Evolutionary conservation across 2,329 filamentous ascomycete species (phyloP), one percentile per base, ranked within the genome.

Genomic region (Endoconidiophora polonica): DNA sequence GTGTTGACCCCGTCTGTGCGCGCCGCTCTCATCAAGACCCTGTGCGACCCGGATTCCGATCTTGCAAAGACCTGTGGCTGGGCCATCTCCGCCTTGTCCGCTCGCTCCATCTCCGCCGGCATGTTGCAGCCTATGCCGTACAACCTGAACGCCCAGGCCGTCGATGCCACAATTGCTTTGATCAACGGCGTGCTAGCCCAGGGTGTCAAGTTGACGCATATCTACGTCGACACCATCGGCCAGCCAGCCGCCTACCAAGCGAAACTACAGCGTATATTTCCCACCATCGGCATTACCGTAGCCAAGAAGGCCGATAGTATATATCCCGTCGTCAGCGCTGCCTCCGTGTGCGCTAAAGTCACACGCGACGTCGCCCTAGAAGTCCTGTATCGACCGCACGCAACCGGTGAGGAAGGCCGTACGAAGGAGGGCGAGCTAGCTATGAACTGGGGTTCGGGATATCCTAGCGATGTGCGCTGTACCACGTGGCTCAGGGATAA

Each of bases 151-250:
- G 86, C 87, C 3, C 91, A 98, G 65, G 90, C 90, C 16, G 83
- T 91, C 77, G 88, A 94, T 63, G 85, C 90, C 3, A 96, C 90
- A 0, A 77, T 94, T 22, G 76, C 76, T 38, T 71, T 98, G 48
- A 90, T 96, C 59, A 71, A 77, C 50, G 79, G 79, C 36, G 83
- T 94, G 3, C 73, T 91, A 36, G 78, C 77, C 6, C 71, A 73
- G 18, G 85, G 86, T 36, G 83, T 96, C 55, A 87, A 93, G 62
- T 71, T 96, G 3, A 75, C 72, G 52, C 86, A 95, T 64, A 84
- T 98, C 47, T 98, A 87, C 63, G 88, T 98, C 61, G 90, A 98
- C 66, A 96, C 90, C 2, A 83, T 96, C 60, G 90, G 90, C 33
- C 82, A 74, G 50, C 88, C 90, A 1, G 78, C 75, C 16, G 69